A percentile compares a stretch with the other conserved stretches of the same genome.
Conservation (phyloP, 768 basidiomycete species). For the Leucosporidium yakuticum region DNA sequence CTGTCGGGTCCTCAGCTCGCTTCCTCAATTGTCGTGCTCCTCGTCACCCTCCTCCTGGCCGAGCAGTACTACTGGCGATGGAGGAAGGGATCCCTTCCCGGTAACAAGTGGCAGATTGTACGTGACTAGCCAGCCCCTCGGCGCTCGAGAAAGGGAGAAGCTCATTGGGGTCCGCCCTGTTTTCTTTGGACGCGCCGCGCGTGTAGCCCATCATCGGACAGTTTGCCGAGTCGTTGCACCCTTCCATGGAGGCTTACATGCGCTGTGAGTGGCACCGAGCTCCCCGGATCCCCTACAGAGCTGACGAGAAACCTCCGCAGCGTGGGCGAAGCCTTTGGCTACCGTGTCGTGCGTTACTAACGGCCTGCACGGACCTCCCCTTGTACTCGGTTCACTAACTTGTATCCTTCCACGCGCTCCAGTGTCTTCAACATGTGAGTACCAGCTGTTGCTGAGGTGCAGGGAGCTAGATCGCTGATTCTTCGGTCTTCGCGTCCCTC, state of each 20-base stretch:
- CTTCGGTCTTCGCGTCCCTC: neutral
- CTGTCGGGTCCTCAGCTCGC: slow-evolving; percentile 9
- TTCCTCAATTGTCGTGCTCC: slow-evolving; percentile 47
- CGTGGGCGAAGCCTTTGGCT: slow-evolving; percentile 85
- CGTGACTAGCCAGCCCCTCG: neutral
- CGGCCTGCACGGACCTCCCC: neutral
- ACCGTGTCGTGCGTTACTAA: slow-evolving; percentile 57
- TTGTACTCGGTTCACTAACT: neutral
- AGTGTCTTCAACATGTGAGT: slow-evolving; percentile 90
- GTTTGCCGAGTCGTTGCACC: slow-evolving; percentile 80
- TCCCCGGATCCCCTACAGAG: neutral
- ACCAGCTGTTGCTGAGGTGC: neutral
- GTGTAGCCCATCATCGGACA: slow-evolving; percentile 80
- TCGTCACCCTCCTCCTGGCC: slow-evolving; percentile 68
- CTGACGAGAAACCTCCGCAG: slow-evolving; percentile 44
- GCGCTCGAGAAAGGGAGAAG: neutral
- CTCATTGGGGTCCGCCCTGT: neutral
- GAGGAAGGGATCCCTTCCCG: slow-evolving; percentile 84
- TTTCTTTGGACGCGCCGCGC: slow-evolving; percentile 40
- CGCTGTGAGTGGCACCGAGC: slow-evolving; percentile 15
- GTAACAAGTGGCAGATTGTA: slow-evolving; percentile 42
- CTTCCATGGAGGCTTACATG: slow-evolving; percentile 86
- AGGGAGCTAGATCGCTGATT: slow-evolving; percentile 3
- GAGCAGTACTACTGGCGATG: slow-evolving; percentile 83
- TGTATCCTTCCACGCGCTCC: neutral